Conservation (phyloP, 108 stramenopile genomes). For the Stephanodiscus triporus region DNA sequence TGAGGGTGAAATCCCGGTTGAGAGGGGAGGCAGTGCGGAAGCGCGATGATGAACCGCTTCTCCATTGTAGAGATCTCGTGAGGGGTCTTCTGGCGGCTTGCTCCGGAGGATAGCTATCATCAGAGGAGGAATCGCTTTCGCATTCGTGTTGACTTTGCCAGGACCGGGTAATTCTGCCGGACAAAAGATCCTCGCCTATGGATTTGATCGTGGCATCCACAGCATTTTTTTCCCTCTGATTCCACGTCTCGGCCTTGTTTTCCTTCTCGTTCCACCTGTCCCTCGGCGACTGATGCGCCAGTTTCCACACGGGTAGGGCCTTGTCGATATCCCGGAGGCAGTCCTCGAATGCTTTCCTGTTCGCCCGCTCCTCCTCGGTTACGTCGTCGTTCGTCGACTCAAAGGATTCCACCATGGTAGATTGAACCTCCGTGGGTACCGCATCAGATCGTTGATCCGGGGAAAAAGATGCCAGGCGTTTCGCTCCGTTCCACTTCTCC, state of each 20-base stretch:
- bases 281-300: conserved; percentile 1
- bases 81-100: neutral
- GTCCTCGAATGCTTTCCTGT: conserved; percentile 3
- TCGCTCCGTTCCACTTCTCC: neutral
- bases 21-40: conserved; percentile 4
- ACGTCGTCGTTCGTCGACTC: neutral
- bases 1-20: neutral
- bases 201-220: neutral
- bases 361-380: neutral
- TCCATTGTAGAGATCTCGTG: neutral
- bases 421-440: too few relatives aligned
- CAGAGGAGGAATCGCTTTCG: neutral
- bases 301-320: neutral
- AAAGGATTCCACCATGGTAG: neutral
- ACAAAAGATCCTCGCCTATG: neutral
- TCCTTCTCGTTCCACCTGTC: conserved; percentile 4
- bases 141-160: neutral
- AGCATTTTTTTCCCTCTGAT: neutral
- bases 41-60: neutral
- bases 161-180: neutral
- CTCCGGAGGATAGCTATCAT: conserved; percentile 3
- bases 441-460: too few relatives aligned
- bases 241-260: neutral
- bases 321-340: conserved; percentile 2
- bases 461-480: too few relatives aligned